A percentile compares a stretch with the other conserved stretches of the same genome.
phyloP scores from a whole-genome alignment of 257 asterid genomes.

The Solanum medicagineum region DNA sequence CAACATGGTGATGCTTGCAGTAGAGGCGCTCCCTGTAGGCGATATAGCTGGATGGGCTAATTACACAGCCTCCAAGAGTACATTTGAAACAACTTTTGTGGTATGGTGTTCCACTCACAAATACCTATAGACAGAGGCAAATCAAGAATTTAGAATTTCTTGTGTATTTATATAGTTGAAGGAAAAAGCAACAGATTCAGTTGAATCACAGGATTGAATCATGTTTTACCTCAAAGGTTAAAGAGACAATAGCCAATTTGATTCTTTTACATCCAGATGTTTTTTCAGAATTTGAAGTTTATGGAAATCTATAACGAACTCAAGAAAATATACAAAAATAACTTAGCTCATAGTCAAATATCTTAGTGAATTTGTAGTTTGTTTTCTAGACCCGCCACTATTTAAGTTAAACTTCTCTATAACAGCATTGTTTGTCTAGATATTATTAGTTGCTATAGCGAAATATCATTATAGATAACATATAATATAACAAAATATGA shows the following conservation, averaged over 20 bases:
- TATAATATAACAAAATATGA: too few relatives aligned
- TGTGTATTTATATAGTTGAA: neutral
- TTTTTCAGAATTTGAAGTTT: neutral
- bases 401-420: neutral
- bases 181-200: neutral
- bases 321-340: neutral
- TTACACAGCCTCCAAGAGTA: slow-evolving; percentile 78
- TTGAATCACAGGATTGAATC: neutral
- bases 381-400: neutral
- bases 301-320: neutral
- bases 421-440: rapidly evolving
- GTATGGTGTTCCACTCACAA: slow-evolving; percentile 76
- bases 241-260: neutral
- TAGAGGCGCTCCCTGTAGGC: slow-evolving; percentile 86
- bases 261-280: neutral
- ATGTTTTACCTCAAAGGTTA: neutral
- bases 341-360: neutral
- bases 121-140: slow-evolving; percentile 29
- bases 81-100: slow-evolving; percentile 92
- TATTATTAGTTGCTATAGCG: neutral
- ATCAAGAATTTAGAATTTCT: neutral
- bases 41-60: slow-evolving; percentile 85
- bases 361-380: neutral
- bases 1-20: slow-evolving; percentile 93
- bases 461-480: too few relatives aligned